Conservation (phyloP, 108 stramenopile species). For the Cafeteria roenbergensis region DNA sequence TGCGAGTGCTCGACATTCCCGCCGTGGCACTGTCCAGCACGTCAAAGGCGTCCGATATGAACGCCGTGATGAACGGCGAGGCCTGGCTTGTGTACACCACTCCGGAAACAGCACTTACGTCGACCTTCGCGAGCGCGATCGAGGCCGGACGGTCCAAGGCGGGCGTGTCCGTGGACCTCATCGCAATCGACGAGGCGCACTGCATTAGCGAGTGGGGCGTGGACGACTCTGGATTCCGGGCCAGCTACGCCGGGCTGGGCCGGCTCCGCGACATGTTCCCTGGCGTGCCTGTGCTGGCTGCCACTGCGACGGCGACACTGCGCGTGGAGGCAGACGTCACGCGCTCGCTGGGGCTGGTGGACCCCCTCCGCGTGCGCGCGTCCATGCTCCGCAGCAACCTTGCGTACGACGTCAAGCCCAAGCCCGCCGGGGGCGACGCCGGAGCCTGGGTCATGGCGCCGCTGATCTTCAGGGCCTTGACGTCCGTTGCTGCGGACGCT, state of each 20-base stretch:
- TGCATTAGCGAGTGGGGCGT: constrained; percentile 86
- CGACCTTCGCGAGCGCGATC: too few species aligned
- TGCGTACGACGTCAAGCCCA: constrained; percentile 47
- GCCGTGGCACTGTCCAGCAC: neutral
- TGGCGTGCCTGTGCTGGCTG: constrained; percentile 59
- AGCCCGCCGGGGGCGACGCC: constrained; percentile 30
- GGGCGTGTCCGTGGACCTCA: constrained; percentile 44
- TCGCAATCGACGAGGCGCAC: constrained; percentile 76
- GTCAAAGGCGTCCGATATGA: neutral
- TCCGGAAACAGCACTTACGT: constrained; percentile 63
- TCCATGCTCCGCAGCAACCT: constrained; percentile 80
- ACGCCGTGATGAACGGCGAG: constrained; percentile 41
- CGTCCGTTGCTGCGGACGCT: too few species aligned
- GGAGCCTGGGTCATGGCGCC: neutral
- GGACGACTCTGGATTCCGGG: constrained; percentile 84
- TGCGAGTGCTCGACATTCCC: neutral
- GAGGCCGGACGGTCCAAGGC: too few species aligned
- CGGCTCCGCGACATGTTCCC: constrained; percentile 34
- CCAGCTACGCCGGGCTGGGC: constrained; percentile 57
- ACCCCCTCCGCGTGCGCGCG: constrained; percentile 32
- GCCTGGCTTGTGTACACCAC: constrained; percentile 68
- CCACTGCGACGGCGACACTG: constrained; percentile 84
- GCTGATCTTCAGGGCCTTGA: neutral
- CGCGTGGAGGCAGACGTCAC: constrained; percentile 47
- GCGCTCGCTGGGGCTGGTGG: constrained; percentile 38